Base-by-base conservation (phyloP, 257 asterid species). In the Fraxinus pennsylvanica region DNA sequence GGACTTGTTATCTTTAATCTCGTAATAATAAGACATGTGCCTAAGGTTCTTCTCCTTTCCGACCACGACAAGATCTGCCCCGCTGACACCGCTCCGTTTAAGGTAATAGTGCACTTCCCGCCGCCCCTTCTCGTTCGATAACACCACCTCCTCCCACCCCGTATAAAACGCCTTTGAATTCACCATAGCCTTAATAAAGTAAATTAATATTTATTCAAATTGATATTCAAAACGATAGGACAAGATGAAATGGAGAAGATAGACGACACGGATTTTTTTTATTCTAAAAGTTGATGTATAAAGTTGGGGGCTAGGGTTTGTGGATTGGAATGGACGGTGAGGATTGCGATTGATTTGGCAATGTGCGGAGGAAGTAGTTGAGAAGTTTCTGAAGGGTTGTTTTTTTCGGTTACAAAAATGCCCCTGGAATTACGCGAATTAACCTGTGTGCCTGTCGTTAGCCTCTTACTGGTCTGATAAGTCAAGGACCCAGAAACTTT, bases 31-130 rank as follows among this genome's bases (percentile, higher is more conserved):
- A 15, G 69, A 63, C 86, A 92, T 85, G 66, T 83, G 91, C 81
- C 87, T 72, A 13, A 67, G 57, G 54, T 81, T 86, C 84, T 86
- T 92, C 83, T 92, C 96, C 77, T 86, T 92, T 38, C 98, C 97
- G 10, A 91, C 89, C 41, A 92, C 91, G 14, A 86, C 94, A 86
- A 92, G 91, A 92, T 94, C 97, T 83, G 87, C 78, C 32, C 85
- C 90, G 27, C 90, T 91, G 76, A 41, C 0, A 77, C 90, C 71
- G 38, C 36, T 27, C 0, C 36, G 69, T 63, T 87, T 84, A 78
- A 94, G 87, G 83, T 86, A 94, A 79, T 94, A 94, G 52, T 76
- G 89, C 38, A 91, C 91, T 87, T 87, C 90, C 59, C 94, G 85
- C 82, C 82, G 88, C 63, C 95, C 96, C 67, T 86, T 88, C 57